A percentile compares a stretch with the other conserved stretches of the same genome.
These are phyloP conservation scores for Dalechampia spathulata DNA, from an alignment of 441 rosid species.

Conservation along the genomic window DNA sequence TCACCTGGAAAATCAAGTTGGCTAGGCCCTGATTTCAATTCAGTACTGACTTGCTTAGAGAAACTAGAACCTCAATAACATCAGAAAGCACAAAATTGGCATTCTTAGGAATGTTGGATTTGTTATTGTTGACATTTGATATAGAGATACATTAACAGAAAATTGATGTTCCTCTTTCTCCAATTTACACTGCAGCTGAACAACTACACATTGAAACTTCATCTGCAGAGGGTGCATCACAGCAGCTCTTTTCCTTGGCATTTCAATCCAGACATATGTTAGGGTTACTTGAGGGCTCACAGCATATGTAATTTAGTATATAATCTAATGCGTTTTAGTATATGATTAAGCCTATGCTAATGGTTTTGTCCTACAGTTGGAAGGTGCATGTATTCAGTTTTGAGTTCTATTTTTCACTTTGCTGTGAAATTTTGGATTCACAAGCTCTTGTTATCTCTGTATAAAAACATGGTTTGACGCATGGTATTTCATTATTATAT, in stretches of 20 bases:
- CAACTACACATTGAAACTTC: constrained; percentile 40
- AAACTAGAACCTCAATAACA: not conserved
- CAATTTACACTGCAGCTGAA: constrained; percentile 28
- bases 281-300: not conserved
- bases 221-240: constrained; percentile 38
- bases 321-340: not conserved
- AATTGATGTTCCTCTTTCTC: not conserved
- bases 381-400: too few species aligned
- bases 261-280: constrained; percentile 26
- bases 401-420: too few species aligned
- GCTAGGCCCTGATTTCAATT: not conserved
- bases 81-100: too few species aligned
- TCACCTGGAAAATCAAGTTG: not conserved
- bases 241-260: constrained; percentile 24
- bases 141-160: not conserved
- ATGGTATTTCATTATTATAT: too few species aligned
- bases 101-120: too few species aligned
- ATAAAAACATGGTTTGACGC: too few species aligned
- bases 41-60: not conserved
- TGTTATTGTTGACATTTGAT: too few species aligned
- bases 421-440: too few species aligned
- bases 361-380: too few species aligned
- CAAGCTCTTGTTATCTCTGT: too few species aligned
- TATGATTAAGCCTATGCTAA: not conserved
- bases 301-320: too few species aligned